Conservation (phyloP, 495 filamentous ascomycete genomes). For the Aspergillus incahuasiensis region DNA sequence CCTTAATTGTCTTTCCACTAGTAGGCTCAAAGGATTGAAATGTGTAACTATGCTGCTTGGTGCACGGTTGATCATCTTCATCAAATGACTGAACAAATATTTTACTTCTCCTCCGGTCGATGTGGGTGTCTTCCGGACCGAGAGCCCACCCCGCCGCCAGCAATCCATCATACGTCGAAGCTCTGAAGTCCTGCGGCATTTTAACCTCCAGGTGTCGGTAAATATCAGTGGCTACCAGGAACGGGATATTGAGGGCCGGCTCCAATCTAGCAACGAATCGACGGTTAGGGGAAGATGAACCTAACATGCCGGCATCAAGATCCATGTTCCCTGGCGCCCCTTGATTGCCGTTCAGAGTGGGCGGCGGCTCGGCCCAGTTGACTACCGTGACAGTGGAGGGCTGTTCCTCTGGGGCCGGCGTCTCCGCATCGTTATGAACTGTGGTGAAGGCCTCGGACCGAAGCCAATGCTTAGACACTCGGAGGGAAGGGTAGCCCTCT, state of each 20-base stretch:
- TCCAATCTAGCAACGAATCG: slow-evolving; percentile 81
- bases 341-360: slow-evolving; percentile 37
- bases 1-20: slow-evolving; percentile 60
- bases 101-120: slow-evolving; percentile 29
- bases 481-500: slow-evolving; percentile 45
- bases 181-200: slow-evolving; percentile 49
- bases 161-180: slow-evolving; percentile 62
- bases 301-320: slow-evolving; percentile 42
- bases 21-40: slow-evolving; percentile 68
- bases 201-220: slow-evolving; percentile 57
- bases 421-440: slow-evolving; percentile 20
- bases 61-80: slow-evolving; percentile 33
- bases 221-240: slow-evolving; percentile 61
- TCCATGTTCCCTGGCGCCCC: slow-evolving; percentile 42
- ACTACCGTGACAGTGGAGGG: slow-evolving; percentile 21
- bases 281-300: slow-evolving; percentile 57
- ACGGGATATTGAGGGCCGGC: slow-evolving; percentile 73
- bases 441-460: slow-evolving; percentile 29
- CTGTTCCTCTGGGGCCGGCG: slow-evolving; percentile 19
- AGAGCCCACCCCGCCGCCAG: slow-evolving; percentile 50
- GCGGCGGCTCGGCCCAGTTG: slow-evolving; percentile 50
- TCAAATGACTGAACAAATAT: slow-evolving; percentile 33
- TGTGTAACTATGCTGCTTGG: slow-evolving; percentile 58
- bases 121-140: slow-evolving; percentile 23
- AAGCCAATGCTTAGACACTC: slow-evolving; percentile 45